A percentile compares a stretch with the other conserved stretches of the same genome.
Evolutionary conservation across 371 early-diverging fungal species (phyloP).

Genomic region (Apophysomyces elegans): DNA sequence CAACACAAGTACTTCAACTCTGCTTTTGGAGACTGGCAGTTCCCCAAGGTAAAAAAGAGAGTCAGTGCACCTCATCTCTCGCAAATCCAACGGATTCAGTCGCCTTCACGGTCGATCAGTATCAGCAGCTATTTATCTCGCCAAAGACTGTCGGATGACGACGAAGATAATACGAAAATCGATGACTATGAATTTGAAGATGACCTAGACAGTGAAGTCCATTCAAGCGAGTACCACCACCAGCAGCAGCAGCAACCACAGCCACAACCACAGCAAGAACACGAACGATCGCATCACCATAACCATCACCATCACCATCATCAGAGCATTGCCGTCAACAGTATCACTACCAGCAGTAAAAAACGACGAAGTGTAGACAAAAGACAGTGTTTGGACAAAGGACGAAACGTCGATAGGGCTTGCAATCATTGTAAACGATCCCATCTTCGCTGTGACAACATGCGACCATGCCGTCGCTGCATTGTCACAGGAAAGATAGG

Average conservation of each 20-base stretch:
- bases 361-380: conserved; percentile 4
- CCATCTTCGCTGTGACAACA: conserved; percentile 51
- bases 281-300: too few relatives aligned
- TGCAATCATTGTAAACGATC: conserved; percentile 56
- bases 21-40: conserved; percentile 15
- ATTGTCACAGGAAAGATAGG: conserved; percentile 49
- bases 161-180: conserved; percentile 12
- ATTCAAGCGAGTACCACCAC: conserved; percentile 12
- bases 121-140: conserved; percentile 23
- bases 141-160: conserved; percentile 18
- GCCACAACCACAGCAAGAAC: neutral
- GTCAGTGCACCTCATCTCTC: conserved; percentile 1
- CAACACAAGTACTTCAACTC: conserved; percentile 27
- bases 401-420: conserved; percentile 50
- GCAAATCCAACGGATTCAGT: conserved; percentile 1
- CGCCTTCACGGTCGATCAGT: conserved; percentile 10
- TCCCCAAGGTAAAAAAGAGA: conserved; percentile 1
- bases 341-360: neutral
- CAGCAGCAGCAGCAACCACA: conserved; percentile 18
- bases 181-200: neutral
- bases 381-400: conserved; percentile 22
- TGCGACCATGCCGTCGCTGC: conserved; percentile 52
- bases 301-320: conserved; percentile 6
- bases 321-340: neutral
- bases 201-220: neutral